Percentiles rank a stretch among this genome's conserved stretches.
Conservation (phyloP, 83 land plant genomes). For the Diphasiastrum complanatum region DNA sequence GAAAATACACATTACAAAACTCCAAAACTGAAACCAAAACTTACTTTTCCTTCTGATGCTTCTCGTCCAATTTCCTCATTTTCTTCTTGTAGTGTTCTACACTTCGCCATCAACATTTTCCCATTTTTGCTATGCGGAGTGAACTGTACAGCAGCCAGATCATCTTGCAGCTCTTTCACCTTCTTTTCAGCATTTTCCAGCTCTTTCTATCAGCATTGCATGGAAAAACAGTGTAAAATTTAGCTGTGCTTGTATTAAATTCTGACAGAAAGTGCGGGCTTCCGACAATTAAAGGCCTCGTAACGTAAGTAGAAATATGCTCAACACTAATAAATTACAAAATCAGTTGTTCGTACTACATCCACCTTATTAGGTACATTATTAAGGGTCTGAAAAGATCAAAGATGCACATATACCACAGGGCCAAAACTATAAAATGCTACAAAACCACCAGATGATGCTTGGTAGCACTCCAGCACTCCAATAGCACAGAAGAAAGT, state of each 20-base stretch:
- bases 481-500: no score
- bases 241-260: background rate
- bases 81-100: slow-evolving; percentile 87
- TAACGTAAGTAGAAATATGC: background rate
- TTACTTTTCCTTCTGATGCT: slow-evolving; percentile 90
- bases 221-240: background rate
- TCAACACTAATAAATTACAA: no score
- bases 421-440: no score
- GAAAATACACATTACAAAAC: background rate
- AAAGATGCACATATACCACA: no score
- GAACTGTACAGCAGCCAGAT: slow-evolving; percentile 69
- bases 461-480: no score
- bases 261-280: background rate
- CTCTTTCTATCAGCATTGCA: slow-evolving; percentile 45
- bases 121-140: slow-evolving; percentile 83
- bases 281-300: background rate
- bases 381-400: no score
- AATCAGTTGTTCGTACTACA: no score
- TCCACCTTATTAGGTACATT: no score
- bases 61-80: slow-evolving; percentile 86
- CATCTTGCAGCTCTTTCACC: slow-evolving; percentile 82
- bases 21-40: slow-evolving; percentile 14
- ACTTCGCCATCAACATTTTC: slow-evolving; percentile 91
- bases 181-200: slow-evolving; percentile 83
- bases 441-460: no score